Conservation (phyloP, 225 moss, liverwort and hornwort genomes). For the Bryum argenteum region DNA sequence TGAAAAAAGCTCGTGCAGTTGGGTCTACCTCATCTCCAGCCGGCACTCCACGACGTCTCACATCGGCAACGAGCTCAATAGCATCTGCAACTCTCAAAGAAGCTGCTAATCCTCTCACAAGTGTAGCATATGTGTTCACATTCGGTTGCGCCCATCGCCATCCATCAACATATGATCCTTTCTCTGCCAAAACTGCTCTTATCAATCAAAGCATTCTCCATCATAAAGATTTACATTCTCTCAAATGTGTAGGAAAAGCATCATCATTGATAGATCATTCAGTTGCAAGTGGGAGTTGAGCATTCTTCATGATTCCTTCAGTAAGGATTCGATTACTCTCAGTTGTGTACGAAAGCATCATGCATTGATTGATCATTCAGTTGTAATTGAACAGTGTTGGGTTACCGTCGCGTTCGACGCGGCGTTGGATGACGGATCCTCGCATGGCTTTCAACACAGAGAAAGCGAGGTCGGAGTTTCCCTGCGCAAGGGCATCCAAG, state of each 20-base stretch:
- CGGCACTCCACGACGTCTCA: conserved; percentile 93
- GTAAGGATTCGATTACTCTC: no score
- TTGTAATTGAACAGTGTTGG: no score
- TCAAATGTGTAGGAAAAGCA: no score
- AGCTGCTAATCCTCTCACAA: conserved; percentile 88
- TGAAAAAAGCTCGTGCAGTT: no score
- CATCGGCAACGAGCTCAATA: conserved; percentile 73
- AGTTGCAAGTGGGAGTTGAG: no score
- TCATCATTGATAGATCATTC: background rate
- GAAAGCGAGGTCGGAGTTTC: conserved; percentile 78
- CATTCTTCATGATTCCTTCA: no score
- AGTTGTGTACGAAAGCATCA: no score
- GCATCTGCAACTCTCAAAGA: conserved; percentile 95
- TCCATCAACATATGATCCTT: conserved; percentile 37
- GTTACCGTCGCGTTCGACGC: conserved; percentile 71
- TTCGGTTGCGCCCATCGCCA: conserved; percentile 91
- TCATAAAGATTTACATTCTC: no score
- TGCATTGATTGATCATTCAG: background rate
- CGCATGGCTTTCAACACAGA: conserved; percentile 90
- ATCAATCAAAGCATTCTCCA: no score
- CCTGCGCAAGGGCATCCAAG: conserved; percentile 67
- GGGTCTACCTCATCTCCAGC: conserved; percentile 90
- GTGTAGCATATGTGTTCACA: conserved; percentile 78
- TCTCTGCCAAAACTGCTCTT: conserved; percentile 31
- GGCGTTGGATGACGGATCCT: conserved; percentile 70